Evolutionary conservation across 1,284 basidiomycete species (phyloP).

Genomic region (Amylostereum chailletii): DNA sequence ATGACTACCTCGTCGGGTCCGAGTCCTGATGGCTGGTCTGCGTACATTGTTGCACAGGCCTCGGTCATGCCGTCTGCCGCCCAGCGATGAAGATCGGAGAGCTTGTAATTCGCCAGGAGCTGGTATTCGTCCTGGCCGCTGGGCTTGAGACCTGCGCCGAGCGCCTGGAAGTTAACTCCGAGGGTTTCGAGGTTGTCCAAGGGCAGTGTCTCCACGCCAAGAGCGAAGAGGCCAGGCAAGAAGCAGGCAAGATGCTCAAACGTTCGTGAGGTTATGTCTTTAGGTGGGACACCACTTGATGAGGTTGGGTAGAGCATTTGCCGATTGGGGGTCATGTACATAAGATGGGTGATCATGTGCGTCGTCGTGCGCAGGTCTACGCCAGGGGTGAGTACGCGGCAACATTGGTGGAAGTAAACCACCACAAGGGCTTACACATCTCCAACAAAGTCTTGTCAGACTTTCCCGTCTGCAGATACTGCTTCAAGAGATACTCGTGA

Average conservation of each 20-base stretch:
- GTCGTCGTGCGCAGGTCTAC: constrained; percentile 55
- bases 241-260: constrained; percentile 75
- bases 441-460: constrained; percentile 50
- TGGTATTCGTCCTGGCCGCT: constrained; percentile 13
- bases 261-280: constrained; percentile 31
- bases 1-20: constrained; percentile 50
- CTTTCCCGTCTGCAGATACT: constrained; percentile 54
- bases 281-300: constrained; percentile 20
- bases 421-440: constrained; percentile 40
- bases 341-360: constrained; percentile 52
- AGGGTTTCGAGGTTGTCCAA: constrained; percentile 37
- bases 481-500: constrained; percentile 73
- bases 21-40: constrained; percentile 51
- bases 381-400: background rate
- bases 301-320: constrained; percentile 62
- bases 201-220: constrained; percentile 56
- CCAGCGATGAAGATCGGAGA: constrained; percentile 49
- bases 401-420: background rate
- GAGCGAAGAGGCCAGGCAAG: constrained; percentile 62
- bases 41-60: constrained; percentile 59
- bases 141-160: constrained; percentile 26
- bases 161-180: constrained; percentile 32
- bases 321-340: constrained; percentile 58
- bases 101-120: constrained; percentile 25
- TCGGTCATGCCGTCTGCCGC: constrained; percentile 60